Evolutionary conservation across 78 protist genomes (phyloP), one percentile per base, ranked within the genome.

Genomic region (Creolimax fragrantissima): DNA sequence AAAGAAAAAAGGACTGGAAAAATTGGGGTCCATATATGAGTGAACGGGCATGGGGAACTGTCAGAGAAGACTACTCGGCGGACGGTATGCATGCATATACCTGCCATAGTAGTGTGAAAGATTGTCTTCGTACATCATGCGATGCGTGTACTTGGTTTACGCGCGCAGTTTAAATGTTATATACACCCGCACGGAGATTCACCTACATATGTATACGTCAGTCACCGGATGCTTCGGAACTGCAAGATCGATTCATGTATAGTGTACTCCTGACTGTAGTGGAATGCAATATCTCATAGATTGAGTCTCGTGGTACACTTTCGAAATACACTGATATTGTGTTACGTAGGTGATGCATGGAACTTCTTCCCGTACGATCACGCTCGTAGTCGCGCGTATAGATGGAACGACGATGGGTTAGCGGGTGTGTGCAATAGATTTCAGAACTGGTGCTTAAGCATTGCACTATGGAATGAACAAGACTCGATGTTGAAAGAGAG

Each of bases 351-450:
- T 2, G 88, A 92, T 36, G 45, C 94, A 11, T 96, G 98, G 98
- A 39, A 43, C 3, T 94, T 85, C 89, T 95, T 95, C 44, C 90
- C 97, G 44, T 90, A 67, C 43, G 93, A 89, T 2, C 98, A 95
- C 44, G 96, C 95, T 24, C 43, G 84, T 3, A 45, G 67, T 42
- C 83, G 97, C 84, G 96, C 97, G 35, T 96, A 96, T 44, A 43
- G 98, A 3, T 96, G 98, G 98, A 91, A 94, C n/a, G 98, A 96
- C 90, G 98, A 96, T 90, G 95, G 96, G 35, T 88, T 96, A 43
- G 93, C 92, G 11, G 37, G 91, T 66, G 58, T 93, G 94, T 90
- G 92, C 81, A 90, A 95, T 90, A 45, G 97, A 43, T 83, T 47
- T 47, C 93, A 93, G 67, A 92, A 94, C 45, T 37, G 5, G 3